Conservation (phyloP, 208 protist genomes). For the Angomonas desouzai region DNA sequence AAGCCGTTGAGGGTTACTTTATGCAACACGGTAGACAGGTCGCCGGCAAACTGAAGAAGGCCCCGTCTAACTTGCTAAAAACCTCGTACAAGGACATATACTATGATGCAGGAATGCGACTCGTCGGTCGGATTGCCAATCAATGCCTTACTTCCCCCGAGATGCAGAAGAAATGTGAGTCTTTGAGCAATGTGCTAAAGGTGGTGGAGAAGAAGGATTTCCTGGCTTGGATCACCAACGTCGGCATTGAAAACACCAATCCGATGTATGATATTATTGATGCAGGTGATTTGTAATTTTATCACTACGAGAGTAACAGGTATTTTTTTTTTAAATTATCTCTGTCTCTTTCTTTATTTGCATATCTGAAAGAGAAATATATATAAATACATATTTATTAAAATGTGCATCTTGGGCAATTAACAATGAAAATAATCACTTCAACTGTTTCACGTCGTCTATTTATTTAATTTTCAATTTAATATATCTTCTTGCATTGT, state of each 20-base stretch:
- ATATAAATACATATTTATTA: not conserved
- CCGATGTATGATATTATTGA: slow-evolving; percentile 88
- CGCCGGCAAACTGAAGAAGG: slow-evolving; percentile 73
- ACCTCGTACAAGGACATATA: slow-evolving; percentile 85
- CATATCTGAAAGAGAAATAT: not conserved
- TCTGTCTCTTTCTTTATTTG: not conserved
- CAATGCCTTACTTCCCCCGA: slow-evolving; percentile 63
- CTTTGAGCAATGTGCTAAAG: slow-evolving; percentile 36
- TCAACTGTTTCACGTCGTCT: too few species aligned
- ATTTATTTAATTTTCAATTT: not conserved
- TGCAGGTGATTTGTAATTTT: slow-evolving; percentile 52
- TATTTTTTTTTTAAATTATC: slow-evolving; percentile 14
- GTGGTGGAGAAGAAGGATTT: slow-evolving; percentile 54
- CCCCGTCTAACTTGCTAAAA: slow-evolving; percentile 56
- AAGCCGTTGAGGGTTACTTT: slow-evolving; percentile 63
- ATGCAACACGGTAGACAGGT: slow-evolving; percentile 80
- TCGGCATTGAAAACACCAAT: slow-evolving; percentile 91
- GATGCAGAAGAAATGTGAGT: slow-evolving; percentile 47
- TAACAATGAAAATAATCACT: too few species aligned
- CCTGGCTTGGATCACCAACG: slow-evolving; percentile 76
- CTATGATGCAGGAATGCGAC: slow-evolving; percentile 60
- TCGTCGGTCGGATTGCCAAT: slow-evolving; percentile 50
- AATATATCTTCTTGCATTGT: too few species aligned
- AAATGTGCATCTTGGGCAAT: too few species aligned
- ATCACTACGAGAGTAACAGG: not conserved